A percentile compares a stretch with the other conserved stretches of the same genome.
Conservation (phyloP, 1,139 yeast species). For the Sugiyamaella xylanicola region DNA sequence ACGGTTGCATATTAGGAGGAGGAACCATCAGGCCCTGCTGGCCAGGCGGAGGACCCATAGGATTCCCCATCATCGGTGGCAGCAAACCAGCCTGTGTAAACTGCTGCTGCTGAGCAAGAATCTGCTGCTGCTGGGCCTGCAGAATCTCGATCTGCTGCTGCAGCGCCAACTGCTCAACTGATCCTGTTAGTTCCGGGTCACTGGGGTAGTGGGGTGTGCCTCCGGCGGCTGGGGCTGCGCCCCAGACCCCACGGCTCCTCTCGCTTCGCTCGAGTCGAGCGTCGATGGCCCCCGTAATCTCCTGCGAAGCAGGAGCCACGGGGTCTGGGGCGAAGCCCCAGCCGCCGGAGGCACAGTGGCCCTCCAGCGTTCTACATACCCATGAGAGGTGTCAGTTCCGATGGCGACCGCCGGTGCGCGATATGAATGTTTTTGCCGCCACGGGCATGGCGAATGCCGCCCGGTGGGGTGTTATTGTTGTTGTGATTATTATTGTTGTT, state of each 20-base stretch:
- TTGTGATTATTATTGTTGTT: conserved; percentile 4
- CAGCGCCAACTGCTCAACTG: conserved; percentile 82
- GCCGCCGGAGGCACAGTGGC: not conserved
- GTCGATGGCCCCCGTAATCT: not conserved
- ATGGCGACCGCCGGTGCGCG: conserved; percentile 93
- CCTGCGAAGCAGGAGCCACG: not conserved
- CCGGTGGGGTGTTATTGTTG: conserved; percentile 15
- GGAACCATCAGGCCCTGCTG: conserved; percentile 26
- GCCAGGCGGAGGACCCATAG: conserved; percentile 26
- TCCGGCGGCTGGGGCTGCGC: not conserved
- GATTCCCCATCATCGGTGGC: conserved; percentile 23
- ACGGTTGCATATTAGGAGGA: conserved; percentile 27
- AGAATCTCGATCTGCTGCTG: conserved; percentile 91
- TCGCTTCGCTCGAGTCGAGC: conserved; percentile 6
- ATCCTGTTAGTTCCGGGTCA: not conserved
- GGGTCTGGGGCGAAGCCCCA: not conserved
- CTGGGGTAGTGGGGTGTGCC: not conserved
- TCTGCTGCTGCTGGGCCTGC: conserved; percentile 89
- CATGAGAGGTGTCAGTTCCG: conserved; percentile 93
- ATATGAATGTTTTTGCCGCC: conserved; percentile 58
- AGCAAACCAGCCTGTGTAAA: conserved; percentile 38
- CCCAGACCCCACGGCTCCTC: not conserved
- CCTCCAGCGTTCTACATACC: conserved; percentile 48
- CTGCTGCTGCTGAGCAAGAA: conserved; percentile 68
- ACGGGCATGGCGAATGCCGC: conserved; percentile 19